These are phyloP conservation scores for Botryotinia convoluta DNA, from an alignment of 2,329 filamentous ascomycete species.

Conservation along the genomic window DNA sequence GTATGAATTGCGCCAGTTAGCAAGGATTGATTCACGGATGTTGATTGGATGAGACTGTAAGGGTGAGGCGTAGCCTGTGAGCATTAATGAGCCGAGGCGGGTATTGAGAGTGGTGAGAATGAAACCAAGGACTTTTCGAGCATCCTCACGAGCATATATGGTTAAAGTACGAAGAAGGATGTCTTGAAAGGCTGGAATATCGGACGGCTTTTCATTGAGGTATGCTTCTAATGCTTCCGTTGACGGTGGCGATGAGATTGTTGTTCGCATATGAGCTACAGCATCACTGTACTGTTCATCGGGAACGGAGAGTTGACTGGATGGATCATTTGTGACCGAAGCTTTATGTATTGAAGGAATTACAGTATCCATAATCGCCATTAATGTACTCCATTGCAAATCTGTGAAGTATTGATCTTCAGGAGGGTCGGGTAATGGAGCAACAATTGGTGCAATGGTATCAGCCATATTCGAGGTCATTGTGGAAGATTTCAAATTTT, in stretches of 20 bases:
- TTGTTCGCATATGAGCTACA: slow-evolving; percentile 42
- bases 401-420: slow-evolving; percentile 44
- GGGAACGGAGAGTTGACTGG: slow-evolving; percentile 45
- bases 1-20: slow-evolving; percentile 59
- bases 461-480: slow-evolving; percentile 16
- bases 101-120: slow-evolving; percentile 48
- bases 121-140: slow-evolving; percentile 32
- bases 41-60: slow-evolving; percentile 59
- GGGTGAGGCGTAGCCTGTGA: slow-evolving; percentile 66
- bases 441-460: slow-evolving; percentile 25
- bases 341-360: slow-evolving; percentile 56
- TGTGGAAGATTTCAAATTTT: background rate
- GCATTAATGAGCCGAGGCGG: slow-evolving; percentile 58
- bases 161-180: slow-evolving; percentile 47
- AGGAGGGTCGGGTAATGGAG: slow-evolving; percentile 34
- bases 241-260: slow-evolving; percentile 42
- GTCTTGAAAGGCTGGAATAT: slow-evolving; percentile 52
- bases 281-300: slow-evolving; percentile 50
- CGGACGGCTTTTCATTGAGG: slow-evolving; percentile 51
- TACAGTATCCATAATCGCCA: slow-evolving; percentile 55
- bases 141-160: slow-evolving; percentile 30
- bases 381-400: slow-evolving; percentile 53
- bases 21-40: slow-evolving; percentile 60
- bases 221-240: slow-evolving; percentile 50
- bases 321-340: slow-evolving; percentile 14